Conservation (phyloP, 768 basidiomycete species). For the Mycena vulgaris region DNA sequence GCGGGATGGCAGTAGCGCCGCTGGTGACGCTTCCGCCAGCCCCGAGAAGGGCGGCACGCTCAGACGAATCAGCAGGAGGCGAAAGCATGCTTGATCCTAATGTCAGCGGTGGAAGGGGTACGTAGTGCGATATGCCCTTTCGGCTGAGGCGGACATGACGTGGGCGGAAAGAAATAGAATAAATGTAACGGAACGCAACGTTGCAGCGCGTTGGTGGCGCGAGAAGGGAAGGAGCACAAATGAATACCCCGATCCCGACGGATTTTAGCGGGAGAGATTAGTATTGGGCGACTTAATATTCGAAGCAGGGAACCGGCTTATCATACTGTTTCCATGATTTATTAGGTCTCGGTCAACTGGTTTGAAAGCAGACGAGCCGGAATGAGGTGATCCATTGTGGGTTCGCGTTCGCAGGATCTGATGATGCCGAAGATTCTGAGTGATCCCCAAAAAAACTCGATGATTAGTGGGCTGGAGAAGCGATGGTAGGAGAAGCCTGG, state of each 20-base stretch:
- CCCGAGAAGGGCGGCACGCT: conserved; percentile 21
- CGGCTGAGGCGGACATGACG: conserved; percentile 2
- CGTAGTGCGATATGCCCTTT: conserved; percentile 9
- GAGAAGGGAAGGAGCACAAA: not conserved
- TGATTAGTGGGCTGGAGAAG: conserved; percentile 35
- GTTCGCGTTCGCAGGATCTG: not conserved
- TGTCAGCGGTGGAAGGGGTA: not conserved
- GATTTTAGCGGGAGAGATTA: not conserved
- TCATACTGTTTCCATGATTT: not conserved
- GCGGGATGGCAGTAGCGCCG: not conserved
- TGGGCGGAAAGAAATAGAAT: not conserved
- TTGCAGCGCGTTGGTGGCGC: conserved; percentile 17
- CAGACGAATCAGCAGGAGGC: conserved; percentile 24
- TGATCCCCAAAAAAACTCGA: conserved; percentile 25
- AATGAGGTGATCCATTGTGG: not conserved
- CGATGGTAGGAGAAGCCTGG: conserved; percentile 5
- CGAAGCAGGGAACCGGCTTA: not conserved
- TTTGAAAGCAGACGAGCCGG: not conserved
- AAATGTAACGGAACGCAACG: not conserved
- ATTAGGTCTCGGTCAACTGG: not conserved
- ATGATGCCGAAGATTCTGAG: not conserved
- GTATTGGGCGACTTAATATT: not conserved
- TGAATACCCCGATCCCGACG: not conserved
- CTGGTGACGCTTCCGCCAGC: not conserved
- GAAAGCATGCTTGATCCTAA: conserved; percentile 18